phyloP scores from a whole-genome alignment of 2,329 filamentous ascomycete genomes.

The Alternaria postmessia region DNA sequence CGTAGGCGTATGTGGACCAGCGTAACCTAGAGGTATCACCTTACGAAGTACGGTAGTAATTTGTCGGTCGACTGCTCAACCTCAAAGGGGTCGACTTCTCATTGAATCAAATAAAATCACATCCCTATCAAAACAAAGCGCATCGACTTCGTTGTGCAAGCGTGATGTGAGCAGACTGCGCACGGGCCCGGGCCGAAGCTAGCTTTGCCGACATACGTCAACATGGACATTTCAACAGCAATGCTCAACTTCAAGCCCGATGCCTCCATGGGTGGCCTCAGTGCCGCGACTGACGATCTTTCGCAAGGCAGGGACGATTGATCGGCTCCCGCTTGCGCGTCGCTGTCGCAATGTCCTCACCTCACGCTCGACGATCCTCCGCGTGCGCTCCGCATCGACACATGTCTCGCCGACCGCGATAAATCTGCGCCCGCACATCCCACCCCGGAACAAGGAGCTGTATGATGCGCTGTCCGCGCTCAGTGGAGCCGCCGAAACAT shows the following conservation, averaged over 20 bases:
- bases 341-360: constrained; percentile 38
- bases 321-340: constrained; percentile 32
- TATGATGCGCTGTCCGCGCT: constrained; percentile 67
- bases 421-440: constrained; percentile 62
- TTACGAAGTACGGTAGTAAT: constrained; percentile 42
- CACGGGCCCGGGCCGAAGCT: constrained; percentile 37
- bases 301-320: constrained; percentile 38
- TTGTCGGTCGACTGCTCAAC: constrained; percentile 32
- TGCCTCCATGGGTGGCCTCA: constrained; percentile 54
- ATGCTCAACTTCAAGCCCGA: constrained; percentile 46
- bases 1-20: constrained; percentile 38
- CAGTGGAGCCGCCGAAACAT: constrained; percentile 66
- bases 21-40: constrained; percentile 38
- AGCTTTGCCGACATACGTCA: constrained; percentile 34
- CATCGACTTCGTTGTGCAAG: not conserved
- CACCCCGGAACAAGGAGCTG: constrained; percentile 63
- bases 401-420: constrained; percentile 63
- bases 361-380: constrained; percentile 24
- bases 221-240: constrained; percentile 31
- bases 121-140: constrained; percentile 9
- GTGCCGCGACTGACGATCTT: constrained; percentile 43
- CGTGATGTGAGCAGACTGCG: constrained; percentile 2
- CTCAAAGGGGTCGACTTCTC: constrained; percentile 27
- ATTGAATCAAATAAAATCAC: constrained; percentile 30
- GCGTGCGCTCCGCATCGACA: constrained; percentile 48